Percentiles rank a stretch among this genome's conserved stretches.
phyloP scores from a whole-genome alignment of 2,329 filamentous ascomycete species.

The Nemania sp. region DNA sequence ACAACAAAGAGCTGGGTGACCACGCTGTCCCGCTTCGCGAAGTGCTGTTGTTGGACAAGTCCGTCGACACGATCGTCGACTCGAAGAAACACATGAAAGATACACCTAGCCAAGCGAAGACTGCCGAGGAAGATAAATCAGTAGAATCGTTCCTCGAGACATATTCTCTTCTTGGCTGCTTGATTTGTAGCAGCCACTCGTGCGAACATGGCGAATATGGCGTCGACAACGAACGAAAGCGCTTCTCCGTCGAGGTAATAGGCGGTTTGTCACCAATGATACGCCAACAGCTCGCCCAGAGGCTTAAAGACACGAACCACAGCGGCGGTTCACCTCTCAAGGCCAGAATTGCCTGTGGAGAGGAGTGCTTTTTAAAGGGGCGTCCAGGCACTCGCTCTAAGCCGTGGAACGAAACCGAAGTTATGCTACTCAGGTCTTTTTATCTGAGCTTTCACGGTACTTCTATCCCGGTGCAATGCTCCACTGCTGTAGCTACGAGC shows the following conservation, averaged over 20 bases:
- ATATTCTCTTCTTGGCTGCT: constrained; percentile 59
- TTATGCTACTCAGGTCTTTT: constrained; percentile 52
- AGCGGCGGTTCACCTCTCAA: constrained; percentile 40
- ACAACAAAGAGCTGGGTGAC: constrained; percentile 41
- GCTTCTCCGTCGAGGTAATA: constrained; percentile 56
- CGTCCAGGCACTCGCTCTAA: constrained; percentile 41
- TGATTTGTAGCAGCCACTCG: constrained; percentile 64
- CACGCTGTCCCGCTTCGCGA: constrained; percentile 54
- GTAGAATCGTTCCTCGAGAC: constrained; percentile 57
- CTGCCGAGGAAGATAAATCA: constrained; percentile 43
- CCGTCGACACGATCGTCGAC: constrained; percentile 58
- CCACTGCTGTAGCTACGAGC: constrained; percentile 54
- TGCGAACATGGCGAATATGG: constrained; percentile 66
- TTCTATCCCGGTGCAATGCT: constrained; percentile 52
- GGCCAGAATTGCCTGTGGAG: constrained; percentile 40
- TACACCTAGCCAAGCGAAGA: constrained; percentile 41
- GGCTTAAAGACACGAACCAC: constrained; percentile 18
- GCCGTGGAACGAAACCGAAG: constrained; percentile 56
- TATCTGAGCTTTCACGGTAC: constrained; percentile 51
- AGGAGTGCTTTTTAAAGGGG: constrained; percentile 49
- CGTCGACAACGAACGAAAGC: constrained; percentile 55
- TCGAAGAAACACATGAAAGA: constrained; percentile 59
- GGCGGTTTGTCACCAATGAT: constrained; percentile 44
- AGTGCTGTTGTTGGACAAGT: constrained; percentile 58
- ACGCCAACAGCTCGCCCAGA: constrained; percentile 35